Conservation (phyloP, 2,329 filamentous ascomycete genomes). For the Coniochaeta sp. region DNA sequence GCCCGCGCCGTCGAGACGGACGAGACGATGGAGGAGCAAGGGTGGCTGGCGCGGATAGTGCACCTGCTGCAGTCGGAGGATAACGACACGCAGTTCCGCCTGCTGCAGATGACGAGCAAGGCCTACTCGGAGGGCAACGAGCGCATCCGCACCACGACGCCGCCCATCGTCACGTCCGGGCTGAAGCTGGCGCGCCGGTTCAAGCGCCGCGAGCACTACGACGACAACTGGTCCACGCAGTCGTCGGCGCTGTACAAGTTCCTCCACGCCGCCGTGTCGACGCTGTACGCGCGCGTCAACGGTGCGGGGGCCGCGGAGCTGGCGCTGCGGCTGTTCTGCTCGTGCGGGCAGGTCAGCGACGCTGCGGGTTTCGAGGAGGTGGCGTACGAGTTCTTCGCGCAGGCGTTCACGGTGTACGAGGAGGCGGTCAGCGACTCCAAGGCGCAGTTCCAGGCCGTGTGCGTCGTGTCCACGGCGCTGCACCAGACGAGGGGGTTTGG, state of each 20-base stretch:
- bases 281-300: conserved; percentile 79
- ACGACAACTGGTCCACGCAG: conserved; percentile 56
- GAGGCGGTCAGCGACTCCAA: conserved; percentile 93
- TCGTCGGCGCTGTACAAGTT: conserved; percentile 86
- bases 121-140: conserved; percentile 90
- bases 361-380: conserved; percentile 91
- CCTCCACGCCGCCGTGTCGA: conserved; percentile 80
- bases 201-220: conserved; percentile 82
- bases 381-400: conserved; percentile 95
- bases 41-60: conserved; percentile 87
- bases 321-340: conserved; percentile 80
- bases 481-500: conserved; percentile 87
- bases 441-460: conserved; percentile 96
- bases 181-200: conserved; percentile 84
- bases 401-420: conserved; percentile 97
- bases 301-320: conserved; percentile 74
- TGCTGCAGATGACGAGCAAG: conserved; percentile 81
- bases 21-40: conserved; percentile 96
- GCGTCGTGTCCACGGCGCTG: conserved; percentile 81
- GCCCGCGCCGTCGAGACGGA: conserved; percentile 75
- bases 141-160: conserved; percentile 90
- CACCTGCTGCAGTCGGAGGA: conserved; percentile 77
- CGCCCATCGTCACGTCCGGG: conserved; percentile 81
- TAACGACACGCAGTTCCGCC: conserved; percentile 90
- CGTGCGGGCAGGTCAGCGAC: conserved; percentile 88